These are phyloP conservation scores for Dichotomocladium elegans DNA, from an alignment of 371 early-diverging fungal species.

Conservation along the genomic window DNA sequence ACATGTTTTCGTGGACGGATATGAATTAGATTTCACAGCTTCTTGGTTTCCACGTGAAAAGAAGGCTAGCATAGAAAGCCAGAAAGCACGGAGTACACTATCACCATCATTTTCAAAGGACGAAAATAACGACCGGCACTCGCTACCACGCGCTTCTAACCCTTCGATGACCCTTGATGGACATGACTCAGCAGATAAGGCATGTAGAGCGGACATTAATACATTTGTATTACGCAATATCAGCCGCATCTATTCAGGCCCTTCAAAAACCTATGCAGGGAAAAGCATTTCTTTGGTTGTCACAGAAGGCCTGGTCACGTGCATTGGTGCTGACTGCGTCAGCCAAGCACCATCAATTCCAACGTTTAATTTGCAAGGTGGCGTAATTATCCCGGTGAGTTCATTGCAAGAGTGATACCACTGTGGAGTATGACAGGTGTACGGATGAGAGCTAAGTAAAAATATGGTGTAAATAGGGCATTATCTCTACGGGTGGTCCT, in stretches of 20 bases:
- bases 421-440: neutral
- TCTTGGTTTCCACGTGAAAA: slow-evolving; percentile 24
- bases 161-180: too few relatives aligned
- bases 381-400: slow-evolving; percentile 34
- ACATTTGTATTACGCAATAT: slow-evolving; percentile 49
- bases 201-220: slow-evolving; percentile 15
- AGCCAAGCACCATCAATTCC: slow-evolving; percentile 29
- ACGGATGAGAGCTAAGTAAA: neutral
- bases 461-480: slow-evolving; percentile 29
- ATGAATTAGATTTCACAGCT: slow-evolving; percentile 37
- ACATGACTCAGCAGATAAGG: slow-evolving; percentile 13
- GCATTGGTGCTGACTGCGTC: slow-evolving; percentile 48
- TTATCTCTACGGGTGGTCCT: slow-evolving; percentile 46
- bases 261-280: neutral
- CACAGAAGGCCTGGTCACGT: slow-evolving; percentile 45
- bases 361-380: slow-evolving; percentile 41
- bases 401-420: too few relatives aligned
- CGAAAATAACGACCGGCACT: slow-evolving; percentile 1
- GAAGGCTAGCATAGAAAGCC: slow-evolving; percentile 1
- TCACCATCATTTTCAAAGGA: too few relatives aligned
- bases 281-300: slow-evolving; percentile 25
- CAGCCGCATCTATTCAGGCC: slow-evolving; percentile 32
- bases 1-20: slow-evolving; percentile 76
- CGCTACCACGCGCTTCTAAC: too few relatives aligned
- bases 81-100: neutral